Evolutionary conservation across 169 alveolate species (phyloP), one percentile per base, ranked within the genome.

Genomic region (Besnoitia besnoiti): DNA sequence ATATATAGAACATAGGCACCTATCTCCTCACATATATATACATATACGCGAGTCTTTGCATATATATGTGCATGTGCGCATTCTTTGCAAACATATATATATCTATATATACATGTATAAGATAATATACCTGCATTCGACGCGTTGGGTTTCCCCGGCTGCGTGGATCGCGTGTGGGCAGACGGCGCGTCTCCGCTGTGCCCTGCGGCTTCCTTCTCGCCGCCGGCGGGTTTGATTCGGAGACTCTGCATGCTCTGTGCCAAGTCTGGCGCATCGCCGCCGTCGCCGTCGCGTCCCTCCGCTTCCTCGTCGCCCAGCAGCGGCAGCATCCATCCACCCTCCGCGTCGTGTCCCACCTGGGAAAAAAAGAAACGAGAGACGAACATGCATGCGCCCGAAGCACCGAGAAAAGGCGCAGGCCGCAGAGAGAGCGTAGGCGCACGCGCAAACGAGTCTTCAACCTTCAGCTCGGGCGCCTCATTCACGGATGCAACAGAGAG

Each of bases 311-410:
- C 87, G 33, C 30, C 24, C 16, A 77, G 59, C 61, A 77, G 87
- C 14, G 87, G 87, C 87, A 77, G 21, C 87, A 39, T 37, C 87
- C 87, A 77, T 16, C 55, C 87, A 0, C 87, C 87, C 7, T 77
- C 87, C 37, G 37, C 87, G 33, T 77, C 87, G 59, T 42, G 40
- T 0, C 50, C 87, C 50, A 44, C 87, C 87, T 77, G 21, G 35
- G 33, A 7, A 24, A 24, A n/a, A 61, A 61, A 24, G 40, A 61
- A 19, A n/a, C 37, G 19, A 8, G 12, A 35, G 47, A n/a, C 1
- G 46, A 37, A n/a, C 21, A 5, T 2, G 30, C 67, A 51, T 14
- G 24, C 14, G 24, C n/a, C 14, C n/a, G 14, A 24, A 51, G 67
- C 14, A 51, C 14, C 14, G 67, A 51, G 67, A 51, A 51, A 51